These are phyloP conservation scores for Spinellus fusiger DNA, from an alignment of 192 early-diverging fungal species.

Conservation along the genomic window DNA sequence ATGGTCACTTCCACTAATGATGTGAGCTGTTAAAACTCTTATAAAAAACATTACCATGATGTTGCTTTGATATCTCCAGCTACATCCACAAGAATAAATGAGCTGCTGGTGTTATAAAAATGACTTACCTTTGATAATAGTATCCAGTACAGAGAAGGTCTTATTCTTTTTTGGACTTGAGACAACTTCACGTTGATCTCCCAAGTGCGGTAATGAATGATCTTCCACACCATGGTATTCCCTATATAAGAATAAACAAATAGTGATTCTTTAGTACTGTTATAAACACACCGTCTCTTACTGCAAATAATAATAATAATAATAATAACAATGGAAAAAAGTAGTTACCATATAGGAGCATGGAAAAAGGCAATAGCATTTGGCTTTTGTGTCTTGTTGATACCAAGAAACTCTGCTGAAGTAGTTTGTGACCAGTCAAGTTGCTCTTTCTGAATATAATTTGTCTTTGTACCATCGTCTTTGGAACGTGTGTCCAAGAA, in stretches of 20 bases:
- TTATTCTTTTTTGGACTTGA: conserved; percentile 13
- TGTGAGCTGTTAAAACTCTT: background rate
- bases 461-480: conserved; percentile 25
- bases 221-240: background rate
- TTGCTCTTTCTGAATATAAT: conserved; percentile 35
- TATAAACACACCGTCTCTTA: background rate
- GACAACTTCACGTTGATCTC: conserved; percentile 14
- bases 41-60: conserved; percentile 8
- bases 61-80: conserved; percentile 21
- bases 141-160: background rate
- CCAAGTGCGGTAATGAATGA: background rate
- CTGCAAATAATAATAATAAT: background rate
- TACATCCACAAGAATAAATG: background rate
- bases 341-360: conserved; percentile 28
- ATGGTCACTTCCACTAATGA: conserved; percentile 21
- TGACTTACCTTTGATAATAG: conserved; percentile 13
- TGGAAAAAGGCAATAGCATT: conserved; percentile 44
- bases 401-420: conserved; percentile 19
- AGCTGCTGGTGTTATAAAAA: background rate
- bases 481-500: conserved; percentile 39
- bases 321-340: background rate
- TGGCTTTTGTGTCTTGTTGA: conserved; percentile 12
- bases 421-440: conserved; percentile 36
- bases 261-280: background rate
- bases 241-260: background rate